Conservation (phyloP, 169 alveolate species). For the Condylostoma magnum region DNA sequence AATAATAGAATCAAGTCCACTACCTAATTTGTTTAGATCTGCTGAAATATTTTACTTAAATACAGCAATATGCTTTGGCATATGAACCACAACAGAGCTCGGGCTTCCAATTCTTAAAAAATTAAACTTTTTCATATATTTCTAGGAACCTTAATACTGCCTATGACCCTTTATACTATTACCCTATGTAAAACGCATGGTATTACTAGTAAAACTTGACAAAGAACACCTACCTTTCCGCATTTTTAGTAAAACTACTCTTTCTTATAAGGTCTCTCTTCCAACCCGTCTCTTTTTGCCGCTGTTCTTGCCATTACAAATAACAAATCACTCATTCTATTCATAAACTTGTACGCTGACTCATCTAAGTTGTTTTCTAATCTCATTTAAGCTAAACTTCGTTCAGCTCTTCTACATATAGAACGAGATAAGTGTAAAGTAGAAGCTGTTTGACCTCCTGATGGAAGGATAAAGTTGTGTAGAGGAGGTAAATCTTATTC, state of each 20-base stretch:
- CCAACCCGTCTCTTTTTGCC: slow-evolving; percentile 39
- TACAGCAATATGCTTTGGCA: too few relatives aligned
- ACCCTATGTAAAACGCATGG: too few relatives aligned
- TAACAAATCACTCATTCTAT: slow-evolving; percentile 60
- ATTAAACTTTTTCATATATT: too few relatives aligned
- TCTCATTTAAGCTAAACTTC: slow-evolving; percentile 32
- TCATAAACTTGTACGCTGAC: slow-evolving; percentile 33
- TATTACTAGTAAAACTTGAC: too few relatives aligned
- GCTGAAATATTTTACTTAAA: too few relatives aligned
- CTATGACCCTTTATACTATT: too few relatives aligned
- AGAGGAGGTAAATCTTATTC: slow-evolving; percentile 43
- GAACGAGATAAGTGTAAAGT: slow-evolving; percentile 51
- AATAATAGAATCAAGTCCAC: too few relatives aligned
- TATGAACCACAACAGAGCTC: too few relatives aligned
- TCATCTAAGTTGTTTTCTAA: slow-evolving; percentile 30
- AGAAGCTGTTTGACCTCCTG: slow-evolving; percentile 54
- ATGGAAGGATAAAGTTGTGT: slow-evolving; percentile 52
- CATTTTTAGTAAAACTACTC: background rate
- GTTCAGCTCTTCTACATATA: slow-evolving; percentile 59
- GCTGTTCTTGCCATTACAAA: slow-evolving; percentile 45
- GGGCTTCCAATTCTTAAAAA: too few relatives aligned
- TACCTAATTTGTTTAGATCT: too few relatives aligned
- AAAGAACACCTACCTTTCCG: too few relatives aligned
- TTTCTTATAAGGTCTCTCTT: slow-evolving; percentile 42
- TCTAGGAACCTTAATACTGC: too few relatives aligned